phyloP scores from a whole-genome alignment of 2,329 filamentous ascomycete species.

The Colletotrichum sojae region DNA sequence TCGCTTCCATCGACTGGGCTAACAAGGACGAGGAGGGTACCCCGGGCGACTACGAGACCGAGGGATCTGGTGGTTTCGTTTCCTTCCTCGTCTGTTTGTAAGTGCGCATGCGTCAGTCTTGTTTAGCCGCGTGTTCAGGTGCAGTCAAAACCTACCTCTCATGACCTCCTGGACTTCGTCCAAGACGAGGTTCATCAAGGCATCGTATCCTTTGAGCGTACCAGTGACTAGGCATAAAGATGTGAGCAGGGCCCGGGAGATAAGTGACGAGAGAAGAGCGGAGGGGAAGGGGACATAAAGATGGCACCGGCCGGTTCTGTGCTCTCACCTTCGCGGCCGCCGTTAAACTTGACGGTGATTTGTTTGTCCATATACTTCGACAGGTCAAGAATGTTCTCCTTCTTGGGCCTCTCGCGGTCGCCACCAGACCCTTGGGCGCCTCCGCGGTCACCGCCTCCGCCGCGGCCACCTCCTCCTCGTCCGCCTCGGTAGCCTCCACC shows the following conservation, averaged over 20 bases:
- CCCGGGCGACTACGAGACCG: slow-evolving; percentile 90
- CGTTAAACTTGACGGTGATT: slow-evolving; percentile 96
- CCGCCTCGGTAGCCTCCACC: slow-evolving; percentile 62
- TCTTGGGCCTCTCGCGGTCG: slow-evolving; percentile 85
- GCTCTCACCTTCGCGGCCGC: slow-evolving; percentile 84
- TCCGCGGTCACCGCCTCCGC: slow-evolving; percentile 55
- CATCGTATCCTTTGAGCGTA: slow-evolving; percentile 94
- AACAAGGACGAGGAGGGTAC: slow-evolving; percentile 92
- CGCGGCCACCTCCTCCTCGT: slow-evolving; percentile 57
- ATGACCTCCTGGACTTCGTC: slow-evolving; percentile 94
- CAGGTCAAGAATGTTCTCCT: slow-evolving; percentile 97
- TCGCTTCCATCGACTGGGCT: slow-evolving; percentile 95
- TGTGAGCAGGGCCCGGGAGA: slow-evolving; percentile 8
- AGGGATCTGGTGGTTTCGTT: slow-evolving; percentile 86
- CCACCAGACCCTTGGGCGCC: slow-evolving; percentile 44
- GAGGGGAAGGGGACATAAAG: neutral
- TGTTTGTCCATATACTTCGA: slow-evolving; percentile 98
- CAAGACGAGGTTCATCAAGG: slow-evolving; percentile 96
- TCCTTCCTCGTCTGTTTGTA: slow-evolving; percentile 84
- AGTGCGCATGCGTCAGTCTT: slow-evolving; percentile 36
- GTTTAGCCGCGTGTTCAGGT: neutral
- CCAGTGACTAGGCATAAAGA: slow-evolving; percentile 76
- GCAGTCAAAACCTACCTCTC: slow-evolving; percentile 72
- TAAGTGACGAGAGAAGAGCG: neutral
- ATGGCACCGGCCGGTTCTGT: too few relatives aligned